Evolutionary conservation across 768 basidiomycete species (phyloP).

Genomic region (Phylloporus arenicola): DNA sequence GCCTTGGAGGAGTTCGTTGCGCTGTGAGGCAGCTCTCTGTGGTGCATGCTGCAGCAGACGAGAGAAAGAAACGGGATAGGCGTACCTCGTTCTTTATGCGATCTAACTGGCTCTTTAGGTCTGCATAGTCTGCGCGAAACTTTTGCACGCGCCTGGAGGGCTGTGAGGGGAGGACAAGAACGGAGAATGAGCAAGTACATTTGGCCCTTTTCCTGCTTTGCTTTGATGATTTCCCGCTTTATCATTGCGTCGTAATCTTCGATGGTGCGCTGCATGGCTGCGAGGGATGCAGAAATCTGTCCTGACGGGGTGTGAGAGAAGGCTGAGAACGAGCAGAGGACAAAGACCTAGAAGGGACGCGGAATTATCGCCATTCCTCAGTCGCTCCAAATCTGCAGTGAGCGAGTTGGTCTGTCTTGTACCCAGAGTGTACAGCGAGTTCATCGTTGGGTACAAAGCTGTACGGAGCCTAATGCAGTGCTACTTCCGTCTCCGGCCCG

Average conservation of each 20-base stretch:
- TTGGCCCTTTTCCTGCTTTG: slow-evolving; percentile 94
- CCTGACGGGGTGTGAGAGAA: slow-evolving; percentile 45
- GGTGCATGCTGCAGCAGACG: neutral
- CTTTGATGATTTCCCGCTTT: slow-evolving; percentile 90
- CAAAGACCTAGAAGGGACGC: slow-evolving; percentile 78
- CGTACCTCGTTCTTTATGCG: slow-evolving; percentile 54
- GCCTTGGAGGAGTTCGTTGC: slow-evolving; percentile 58
- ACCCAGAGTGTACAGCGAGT: slow-evolving; percentile 90
- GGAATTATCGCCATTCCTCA: slow-evolving; percentile 76
- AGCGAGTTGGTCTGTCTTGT: slow-evolving; percentile 88
- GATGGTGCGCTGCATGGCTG: slow-evolving; percentile 88
- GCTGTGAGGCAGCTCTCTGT: slow-evolving; percentile 55
- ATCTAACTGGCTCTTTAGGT: slow-evolving; percentile 81
- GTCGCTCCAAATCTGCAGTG: slow-evolving; percentile 77
- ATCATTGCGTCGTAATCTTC: slow-evolving; percentile 98
- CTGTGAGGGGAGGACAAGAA: slow-evolving; percentile 2
- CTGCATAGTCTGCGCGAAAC: slow-evolving; percentile 81
- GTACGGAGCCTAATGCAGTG: neutral
- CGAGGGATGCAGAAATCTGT: slow-evolving; percentile 96
- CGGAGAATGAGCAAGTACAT: slow-evolving; percentile 49
- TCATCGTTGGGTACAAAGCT: slow-evolving; percentile 50
- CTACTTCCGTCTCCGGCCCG: slow-evolving; percentile 56
- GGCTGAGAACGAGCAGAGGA: neutral
- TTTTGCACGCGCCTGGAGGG: slow-evolving; percentile 79
- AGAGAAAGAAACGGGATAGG: neutral